phyloP scores from a whole-genome alignment of 768 basidiomycete species.

The Leccinum imitatum region DNA sequence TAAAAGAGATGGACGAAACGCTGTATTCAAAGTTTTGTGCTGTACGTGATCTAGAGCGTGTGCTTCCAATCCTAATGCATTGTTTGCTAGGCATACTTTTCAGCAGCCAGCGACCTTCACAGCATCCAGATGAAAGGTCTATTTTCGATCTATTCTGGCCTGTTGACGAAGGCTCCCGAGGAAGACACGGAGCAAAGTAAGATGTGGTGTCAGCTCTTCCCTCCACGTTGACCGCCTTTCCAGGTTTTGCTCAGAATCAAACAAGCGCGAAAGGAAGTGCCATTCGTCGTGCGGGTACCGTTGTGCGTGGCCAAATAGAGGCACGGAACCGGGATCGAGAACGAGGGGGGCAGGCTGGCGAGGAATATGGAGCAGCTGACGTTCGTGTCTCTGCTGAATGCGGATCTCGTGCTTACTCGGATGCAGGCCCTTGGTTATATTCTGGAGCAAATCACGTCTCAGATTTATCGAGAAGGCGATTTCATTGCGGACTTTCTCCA shows the following conservation, averaged over 20 bases:
- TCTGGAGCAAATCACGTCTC: slow-evolving; percentile 71
- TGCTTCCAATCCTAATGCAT: slow-evolving; percentile 1
- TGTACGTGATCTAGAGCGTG: slow-evolving; percentile 46
- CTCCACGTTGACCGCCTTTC: background rate
- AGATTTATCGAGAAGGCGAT: slow-evolving; percentile 77
- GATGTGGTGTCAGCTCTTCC: slow-evolving; percentile 7
- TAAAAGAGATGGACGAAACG: slow-evolving; percentile 94
- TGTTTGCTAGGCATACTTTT: slow-evolving; percentile 76
- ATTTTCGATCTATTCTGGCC: slow-evolving; percentile 53
- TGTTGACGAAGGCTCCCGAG: slow-evolving; percentile 55
- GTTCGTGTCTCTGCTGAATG: slow-evolving; percentile 39
- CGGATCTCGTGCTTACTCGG: slow-evolving; percentile 1
- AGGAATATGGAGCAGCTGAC: slow-evolving; percentile 69
- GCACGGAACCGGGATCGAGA: slow-evolving; percentile 41
- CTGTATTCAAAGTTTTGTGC: slow-evolving; percentile 88
- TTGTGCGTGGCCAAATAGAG: slow-evolving; percentile 76
- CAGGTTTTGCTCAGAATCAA: slow-evolving; percentile 45
- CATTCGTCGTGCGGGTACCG: slow-evolving; percentile 80
- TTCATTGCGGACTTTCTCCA: slow-evolving; percentile 93
- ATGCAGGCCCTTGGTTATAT: slow-evolving; percentile 70
- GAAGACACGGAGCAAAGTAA: slow-evolving; percentile 76
- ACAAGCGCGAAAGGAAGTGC: slow-evolving; percentile 46
- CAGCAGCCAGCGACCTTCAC: slow-evolving; percentile 37
- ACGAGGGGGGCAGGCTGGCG: slow-evolving; percentile 43
- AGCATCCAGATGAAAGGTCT: slow-evolving; percentile 75